Conservation (phyloP, 2,329 filamentous ascomycete species). For the Phialocephala subalpina region DNA sequence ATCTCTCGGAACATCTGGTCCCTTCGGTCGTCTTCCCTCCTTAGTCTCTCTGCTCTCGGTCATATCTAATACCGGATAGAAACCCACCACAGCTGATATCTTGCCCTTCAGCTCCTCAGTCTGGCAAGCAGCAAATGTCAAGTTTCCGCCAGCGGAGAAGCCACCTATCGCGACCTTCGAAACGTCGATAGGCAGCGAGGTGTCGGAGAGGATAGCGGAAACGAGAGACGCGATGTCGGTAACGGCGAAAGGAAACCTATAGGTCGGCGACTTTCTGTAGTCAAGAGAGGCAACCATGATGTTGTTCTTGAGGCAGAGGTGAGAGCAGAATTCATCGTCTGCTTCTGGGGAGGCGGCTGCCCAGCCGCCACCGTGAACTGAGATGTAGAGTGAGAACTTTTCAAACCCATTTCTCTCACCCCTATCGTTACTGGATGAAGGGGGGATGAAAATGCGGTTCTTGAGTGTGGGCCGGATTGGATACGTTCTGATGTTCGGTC, state of each 20-base stretch:
- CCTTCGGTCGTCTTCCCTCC: constrained; percentile 36
- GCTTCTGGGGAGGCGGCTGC: constrained; percentile 51
- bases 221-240: constrained; percentile 55
- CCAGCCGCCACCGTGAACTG: constrained; percentile 61
- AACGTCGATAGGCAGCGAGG: constrained; percentile 53
- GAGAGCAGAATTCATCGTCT: constrained; percentile 55
- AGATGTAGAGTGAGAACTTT: constrained; percentile 47
- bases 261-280: constrained; percentile 56
- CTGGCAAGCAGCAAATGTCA: constrained; percentile 52
- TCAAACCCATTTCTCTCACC: too few species aligned
- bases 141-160: constrained; percentile 59
- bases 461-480: constrained; percentile 32
- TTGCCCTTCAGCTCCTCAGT: constrained; percentile 41
- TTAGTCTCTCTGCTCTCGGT: constrained; percentile 42
- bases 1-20: constrained; percentile 25
- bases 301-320: constrained; percentile 48
- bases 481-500: constrained; percentile 19
- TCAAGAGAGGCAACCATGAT: constrained; percentile 56
- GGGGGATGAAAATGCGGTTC: constrained; percentile 50
- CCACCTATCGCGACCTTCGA: constrained; percentile 52
- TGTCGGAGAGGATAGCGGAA: constrained; percentile 51
- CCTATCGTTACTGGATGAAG: constrained; percentile 14
- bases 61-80: constrained; percentile 55
- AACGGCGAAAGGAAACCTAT: constrained; percentile 53
- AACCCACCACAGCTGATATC: constrained; percentile 48